These are phyloP conservation scores for Nadsonia fulvescens DNA, from an alignment of 805 yeast genomes.

Conservation along the genomic window DNA sequence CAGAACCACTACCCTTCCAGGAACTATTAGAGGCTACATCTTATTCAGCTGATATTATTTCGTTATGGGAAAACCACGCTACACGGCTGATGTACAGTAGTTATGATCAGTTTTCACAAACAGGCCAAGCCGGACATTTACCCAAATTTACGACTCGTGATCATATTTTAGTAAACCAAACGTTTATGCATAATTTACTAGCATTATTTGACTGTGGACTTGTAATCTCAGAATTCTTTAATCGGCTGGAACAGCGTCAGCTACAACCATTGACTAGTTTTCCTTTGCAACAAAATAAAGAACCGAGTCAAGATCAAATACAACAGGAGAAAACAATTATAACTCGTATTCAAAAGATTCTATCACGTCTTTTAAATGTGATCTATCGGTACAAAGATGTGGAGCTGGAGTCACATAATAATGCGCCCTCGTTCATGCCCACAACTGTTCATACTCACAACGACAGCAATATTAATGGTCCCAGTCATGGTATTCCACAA, in stretches of 20 bases:
- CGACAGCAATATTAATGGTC: too few relatives aligned
- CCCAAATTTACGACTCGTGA: too few relatives aligned
- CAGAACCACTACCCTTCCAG: constrained; percentile 9
- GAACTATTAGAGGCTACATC: constrained; percentile 20
- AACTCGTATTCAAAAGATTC: constrained; percentile 10
- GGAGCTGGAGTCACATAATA: constrained; percentile 1
- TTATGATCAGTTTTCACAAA: too few relatives aligned
- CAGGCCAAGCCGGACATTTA: too few relatives aligned
- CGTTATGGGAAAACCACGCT: constrained; percentile 21
- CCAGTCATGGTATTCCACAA: too few relatives aligned
- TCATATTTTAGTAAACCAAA: constrained; percentile 16
- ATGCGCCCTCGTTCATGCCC: constrained; percentile 3
- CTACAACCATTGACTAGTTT: too few relatives aligned
- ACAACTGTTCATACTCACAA: too few relatives aligned
- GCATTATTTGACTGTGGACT: constrained; percentile 21
- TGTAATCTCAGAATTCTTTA: constrained; percentile 18
- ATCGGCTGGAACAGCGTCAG: constrained; percentile 12
- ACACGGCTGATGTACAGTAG: constrained; percentile 15
- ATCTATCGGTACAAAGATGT: constrained; percentile 10
- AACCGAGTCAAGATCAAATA: constrained; percentile 6
- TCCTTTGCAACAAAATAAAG: too few relatives aligned
- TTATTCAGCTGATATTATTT: constrained; percentile 21
- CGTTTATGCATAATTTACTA: constrained; percentile 19
- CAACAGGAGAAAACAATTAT: constrained; percentile 11
- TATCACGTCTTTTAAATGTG: constrained; percentile 12